These are phyloP conservation scores for Luvunga scandens DNA, from an alignment of 345 rosid species.

Conservation along the genomic window DNA sequence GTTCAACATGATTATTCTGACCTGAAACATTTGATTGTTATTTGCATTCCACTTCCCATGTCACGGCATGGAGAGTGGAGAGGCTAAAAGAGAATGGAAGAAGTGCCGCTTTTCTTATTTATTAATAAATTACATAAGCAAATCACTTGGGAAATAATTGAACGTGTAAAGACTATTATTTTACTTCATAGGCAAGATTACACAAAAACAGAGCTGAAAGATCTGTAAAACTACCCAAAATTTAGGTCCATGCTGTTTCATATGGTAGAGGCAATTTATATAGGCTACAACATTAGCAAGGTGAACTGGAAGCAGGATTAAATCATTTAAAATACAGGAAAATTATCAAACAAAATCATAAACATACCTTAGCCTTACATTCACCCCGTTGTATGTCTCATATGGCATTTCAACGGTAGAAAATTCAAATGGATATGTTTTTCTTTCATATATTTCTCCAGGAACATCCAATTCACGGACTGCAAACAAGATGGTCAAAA, in stretches of 20 bases:
- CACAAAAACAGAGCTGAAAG: not conserved
- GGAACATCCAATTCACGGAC: conserved; percentile 98
- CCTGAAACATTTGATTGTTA: not conserved
- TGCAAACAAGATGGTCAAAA: conserved; percentile 32
- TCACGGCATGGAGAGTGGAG: not conserved
- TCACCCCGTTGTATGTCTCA: conserved; percentile 89
- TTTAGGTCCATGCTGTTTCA: not conserved
- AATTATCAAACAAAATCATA: not conserved
- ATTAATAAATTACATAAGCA: not conserved
- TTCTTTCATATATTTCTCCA: conserved; percentile 88
- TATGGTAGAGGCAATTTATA: not conserved
- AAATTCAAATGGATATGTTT: conserved; percentile 88
- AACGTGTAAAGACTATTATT: not conserved
- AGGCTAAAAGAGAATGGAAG: not conserved
- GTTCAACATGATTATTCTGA: not conserved
- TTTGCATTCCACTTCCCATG: not conserved
- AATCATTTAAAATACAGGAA: not conserved
- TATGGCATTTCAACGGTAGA: conserved; percentile 96
- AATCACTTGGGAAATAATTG: not conserved
- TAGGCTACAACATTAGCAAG: not conserved
- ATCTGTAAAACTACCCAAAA: not conserved
- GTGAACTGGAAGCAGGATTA: not conserved
- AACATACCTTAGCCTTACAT: conserved; percentile 89
- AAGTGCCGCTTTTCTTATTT: not conserved
- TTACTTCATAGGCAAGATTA: not conserved